Evolutionary conservation across 345 rosid genomes (phyloP).

Genomic region (Punica granatum): DNA sequence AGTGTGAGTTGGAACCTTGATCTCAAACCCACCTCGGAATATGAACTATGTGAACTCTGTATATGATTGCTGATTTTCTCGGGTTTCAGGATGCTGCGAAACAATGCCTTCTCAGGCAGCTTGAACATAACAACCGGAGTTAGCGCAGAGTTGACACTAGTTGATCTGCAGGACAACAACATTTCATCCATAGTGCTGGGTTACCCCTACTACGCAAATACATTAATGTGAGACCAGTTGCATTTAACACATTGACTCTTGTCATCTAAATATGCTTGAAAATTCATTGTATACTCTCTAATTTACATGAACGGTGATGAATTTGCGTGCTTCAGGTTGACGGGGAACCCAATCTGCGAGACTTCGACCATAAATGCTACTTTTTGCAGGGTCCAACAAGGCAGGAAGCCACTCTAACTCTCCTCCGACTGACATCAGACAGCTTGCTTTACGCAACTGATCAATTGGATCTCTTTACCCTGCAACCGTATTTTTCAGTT

Average conservation of each 20-base stretch:
- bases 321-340: constrained; percentile 31
- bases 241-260: too few species aligned
- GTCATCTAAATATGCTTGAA: not conserved
- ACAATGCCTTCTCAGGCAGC: constrained; percentile 58
- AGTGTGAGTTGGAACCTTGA: constrained; percentile 49
- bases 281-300: too few species aligned
- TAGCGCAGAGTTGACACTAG: constrained; percentile 41
- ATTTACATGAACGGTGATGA: too few species aligned
- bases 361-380: constrained; percentile 47
- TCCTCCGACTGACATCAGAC: too few species aligned
- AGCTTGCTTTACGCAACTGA: too few species aligned
- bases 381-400: constrained; percentile 67
- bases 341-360: constrained; percentile 82
- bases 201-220: constrained; percentile 42
- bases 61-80: not conserved
- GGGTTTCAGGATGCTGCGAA: constrained; percentile 52
- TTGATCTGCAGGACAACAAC: constrained; percentile 71
- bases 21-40: too few species aligned
- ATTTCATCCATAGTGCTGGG: constrained; percentile 57
- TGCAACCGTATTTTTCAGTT: too few species aligned
- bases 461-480: too few species aligned
- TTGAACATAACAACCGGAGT: constrained; percentile 39
- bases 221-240: constrained; percentile 54
- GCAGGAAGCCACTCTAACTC: constrained; percentile 38
- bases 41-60: not conserved